Percentiles rank a stretch among this genome's conserved stretches.
phyloP scores from a whole-genome alignment of 345 rosid genomes.

The Arabidopsis thaliana region TAIR10.1 NC_003071.7:14209501-14210000 shows the following conservation, averaged over 20 bases:
- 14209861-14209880: not conserved
- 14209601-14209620: not conserved
- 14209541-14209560: not conserved
- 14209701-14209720: not conserved
- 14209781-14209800: not conserved
- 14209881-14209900: not conserved
- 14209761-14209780: not conserved
- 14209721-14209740: not conserved
- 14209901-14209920: not conserved
- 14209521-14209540: not conserved
- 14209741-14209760: not conserved
- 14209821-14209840: too few relatives aligned
- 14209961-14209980: slow-evolving; percentile 15
- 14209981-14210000: slow-evolving; percentile 15
- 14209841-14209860: not conserved
- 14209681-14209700: not conserved
- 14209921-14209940: not conserved
- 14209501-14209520: not conserved
- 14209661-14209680: not conserved
- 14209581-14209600: not conserved
- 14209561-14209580: not conserved
- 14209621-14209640: not conserved
- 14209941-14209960: not conserved
- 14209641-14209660: not conserved
- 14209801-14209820: not conserved